A percentile compares a stretch with the other conserved stretches of the same genome.
Conservation (phyloP, 768 basidiomycete genomes). For the Leccinum broughii region DNA sequence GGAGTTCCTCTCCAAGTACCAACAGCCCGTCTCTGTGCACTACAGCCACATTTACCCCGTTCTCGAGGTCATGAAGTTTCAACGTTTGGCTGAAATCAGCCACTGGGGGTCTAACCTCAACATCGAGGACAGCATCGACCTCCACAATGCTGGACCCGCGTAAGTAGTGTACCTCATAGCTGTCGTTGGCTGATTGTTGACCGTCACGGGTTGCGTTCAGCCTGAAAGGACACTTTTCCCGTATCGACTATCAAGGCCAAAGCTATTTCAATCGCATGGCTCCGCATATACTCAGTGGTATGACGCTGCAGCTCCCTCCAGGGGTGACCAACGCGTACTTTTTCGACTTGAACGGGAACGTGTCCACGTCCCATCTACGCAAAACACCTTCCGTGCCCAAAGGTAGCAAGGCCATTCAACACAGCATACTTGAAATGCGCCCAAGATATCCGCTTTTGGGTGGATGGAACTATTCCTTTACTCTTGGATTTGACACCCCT, state of each 20-base stretch:
- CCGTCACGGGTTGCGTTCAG: conserved; percentile 40
- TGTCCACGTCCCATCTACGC: conserved; percentile 89
- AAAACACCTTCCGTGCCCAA: conserved; percentile 63
- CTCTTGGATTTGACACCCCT: conserved; percentile 91
- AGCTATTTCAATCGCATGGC: conserved; percentile 64
- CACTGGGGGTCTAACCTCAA: conserved; percentile 98
- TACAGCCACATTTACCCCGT: conserved; percentile 85
- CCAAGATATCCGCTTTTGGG: conserved; percentile 94
- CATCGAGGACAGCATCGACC: conserved; percentile 80
- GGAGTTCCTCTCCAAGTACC: conserved; percentile 58
- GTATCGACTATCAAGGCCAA: conserved; percentile 82
- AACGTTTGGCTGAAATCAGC: conserved; percentile 84
- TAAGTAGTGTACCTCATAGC: conserved; percentile 43
- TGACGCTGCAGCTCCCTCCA: conserved; percentile 81
- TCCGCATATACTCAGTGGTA: conserved; percentile 67
- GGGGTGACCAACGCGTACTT: conserved; percentile 83
- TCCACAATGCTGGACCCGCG: conserved; percentile 91
- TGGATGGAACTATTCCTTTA: conserved; percentile 97
- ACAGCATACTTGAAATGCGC: conserved; percentile 75
- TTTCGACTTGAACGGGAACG: conserved; percentile 92
- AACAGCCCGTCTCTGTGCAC: conserved; percentile 71
- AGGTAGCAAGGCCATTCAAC: conserved; percentile 49
- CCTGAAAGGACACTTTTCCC: conserved; percentile 94
- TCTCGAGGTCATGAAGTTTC: conserved; percentile 68
- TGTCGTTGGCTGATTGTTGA: conserved; percentile 1